Evolutionary conservation across 805 yeast genomes (phyloP).

Genomic region (Saturnispora zaruensis): DNA sequence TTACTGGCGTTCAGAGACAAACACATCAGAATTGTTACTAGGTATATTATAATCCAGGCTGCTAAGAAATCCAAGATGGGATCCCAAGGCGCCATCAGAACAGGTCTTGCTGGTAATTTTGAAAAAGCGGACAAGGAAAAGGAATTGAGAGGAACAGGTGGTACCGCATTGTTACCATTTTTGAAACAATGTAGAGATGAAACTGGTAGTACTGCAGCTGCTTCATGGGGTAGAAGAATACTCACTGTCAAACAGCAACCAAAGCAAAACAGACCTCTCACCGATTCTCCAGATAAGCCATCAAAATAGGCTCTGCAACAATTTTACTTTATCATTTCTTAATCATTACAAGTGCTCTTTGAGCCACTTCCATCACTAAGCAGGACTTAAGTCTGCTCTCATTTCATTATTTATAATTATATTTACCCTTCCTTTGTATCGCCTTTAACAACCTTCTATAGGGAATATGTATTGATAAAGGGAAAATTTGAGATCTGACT

Average conservation of each 20-base stretch:
- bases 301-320: not conserved
- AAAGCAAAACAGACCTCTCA: not conserved
- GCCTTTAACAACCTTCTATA: not conserved
- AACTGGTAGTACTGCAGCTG: conserved; percentile 90
- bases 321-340: not conserved
- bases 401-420: not conserved
- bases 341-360: not conserved
- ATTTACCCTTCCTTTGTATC: not conserved
- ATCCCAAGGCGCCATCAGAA: conserved; percentile 36
- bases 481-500: not conserved
- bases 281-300: not conserved
- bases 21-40: conserved; percentile 86
- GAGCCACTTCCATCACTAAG: not conserved
- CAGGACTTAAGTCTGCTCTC: not conserved
- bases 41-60: conserved; percentile 79
- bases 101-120: conserved; percentile 47
- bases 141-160: conserved; percentile 83
- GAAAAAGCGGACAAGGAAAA: conserved; percentile 34
- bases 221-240: conserved; percentile 79
- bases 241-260: conserved; percentile 40
- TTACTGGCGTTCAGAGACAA: conserved; percentile 82
- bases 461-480: not conserved
- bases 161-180: conserved; percentile 85
- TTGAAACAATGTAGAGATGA: conserved; percentile 94
- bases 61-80: conserved; percentile 45